Evolutionary conservation across 345 rosid species (phyloP).

Genomic region (Bretschneidera sinensis): DNA sequence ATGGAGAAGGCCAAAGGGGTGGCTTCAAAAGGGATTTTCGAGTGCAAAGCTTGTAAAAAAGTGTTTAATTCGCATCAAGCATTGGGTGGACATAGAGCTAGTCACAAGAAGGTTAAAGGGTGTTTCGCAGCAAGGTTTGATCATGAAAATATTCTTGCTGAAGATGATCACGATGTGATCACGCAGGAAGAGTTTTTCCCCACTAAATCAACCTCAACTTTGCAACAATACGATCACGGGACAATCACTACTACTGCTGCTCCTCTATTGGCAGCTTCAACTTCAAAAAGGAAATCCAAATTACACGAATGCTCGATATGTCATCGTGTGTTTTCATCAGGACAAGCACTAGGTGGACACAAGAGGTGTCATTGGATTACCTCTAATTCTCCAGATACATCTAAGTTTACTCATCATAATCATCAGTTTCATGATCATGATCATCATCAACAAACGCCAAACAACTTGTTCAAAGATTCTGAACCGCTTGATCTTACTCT

Average conservation of each 20-base stretch:
- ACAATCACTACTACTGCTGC: too few relatives aligned
- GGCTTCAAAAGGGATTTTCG: constrained; percentile 31
- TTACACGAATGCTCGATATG: constrained; percentile 39
- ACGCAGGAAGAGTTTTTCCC: not conserved
- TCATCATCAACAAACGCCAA: constrained; percentile 31
- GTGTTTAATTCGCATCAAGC: constrained; percentile 65
- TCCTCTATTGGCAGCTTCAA: not conserved
- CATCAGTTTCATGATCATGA: constrained; percentile 39
- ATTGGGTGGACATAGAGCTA: constrained; percentile 58
- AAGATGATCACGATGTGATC: not conserved
- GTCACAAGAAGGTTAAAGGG: constrained; percentile 61
- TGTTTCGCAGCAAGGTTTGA: constrained; percentile 46
- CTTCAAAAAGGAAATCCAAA: constrained; percentile 11
- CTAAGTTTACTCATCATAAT: constrained; percentile 15
- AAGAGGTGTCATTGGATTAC: constrained; percentile 63
- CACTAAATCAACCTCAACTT: not conserved
- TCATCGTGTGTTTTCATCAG: constrained; percentile 36
- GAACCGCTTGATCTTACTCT: constrained; percentile 40
- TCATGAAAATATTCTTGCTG: not conserved
- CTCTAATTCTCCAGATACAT: constrained; percentile 41
- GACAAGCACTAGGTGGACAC: constrained; percentile 53
- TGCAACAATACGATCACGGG: not conserved
- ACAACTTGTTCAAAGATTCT: constrained; percentile 19
- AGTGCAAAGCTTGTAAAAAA: constrained; percentile 60
- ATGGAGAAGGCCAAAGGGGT: constrained; percentile 35